phyloP scores from a whole-genome alignment of 179 eudicot genomes.

The Drosera spatulata region DNA sequence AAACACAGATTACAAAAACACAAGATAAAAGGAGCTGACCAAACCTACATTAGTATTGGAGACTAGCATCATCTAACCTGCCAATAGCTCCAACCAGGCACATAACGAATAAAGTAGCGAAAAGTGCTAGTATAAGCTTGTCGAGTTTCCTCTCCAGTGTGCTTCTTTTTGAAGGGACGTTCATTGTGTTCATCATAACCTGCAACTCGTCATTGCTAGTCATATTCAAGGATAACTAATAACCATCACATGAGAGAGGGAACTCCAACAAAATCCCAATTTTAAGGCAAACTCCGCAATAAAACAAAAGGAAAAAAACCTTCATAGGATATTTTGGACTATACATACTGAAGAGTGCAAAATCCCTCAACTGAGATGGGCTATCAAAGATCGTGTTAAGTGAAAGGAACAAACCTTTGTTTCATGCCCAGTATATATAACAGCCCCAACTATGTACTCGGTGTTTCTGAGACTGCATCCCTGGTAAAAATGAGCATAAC shows the following conservation, averaged over 20 bases:
- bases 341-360: too few species aligned
- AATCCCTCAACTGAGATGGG: neutral
- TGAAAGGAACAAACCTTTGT: constrained; percentile 45
- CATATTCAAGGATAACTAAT: constrained; percentile 1
- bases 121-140: constrained; percentile 78
- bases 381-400: constrained; percentile 6
- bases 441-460: constrained; percentile 75
- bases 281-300: too few species aligned
- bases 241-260: constrained; percentile 1
- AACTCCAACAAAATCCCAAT: too few species aligned
- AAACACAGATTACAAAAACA: neutral
- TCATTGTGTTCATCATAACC: constrained; percentile 99
- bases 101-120: constrained; percentile 72
- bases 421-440: constrained; percentile 91
- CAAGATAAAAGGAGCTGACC: neutral
- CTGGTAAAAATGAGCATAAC: constrained; percentile 26
- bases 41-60: neutral
- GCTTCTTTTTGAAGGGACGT: constrained; percentile 97
- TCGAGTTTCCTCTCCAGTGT: constrained; percentile 97
- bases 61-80: constrained; percentile 40
- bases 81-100: constrained; percentile 92
- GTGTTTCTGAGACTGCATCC: constrained; percentile 98
- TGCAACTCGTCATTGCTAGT: constrained; percentile 22
- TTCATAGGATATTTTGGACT: too few species aligned
- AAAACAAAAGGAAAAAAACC: too few species aligned